Evolutionary conservation across 805 yeast species (phyloP).

Genomic region (Lachancea sp.): DNA sequence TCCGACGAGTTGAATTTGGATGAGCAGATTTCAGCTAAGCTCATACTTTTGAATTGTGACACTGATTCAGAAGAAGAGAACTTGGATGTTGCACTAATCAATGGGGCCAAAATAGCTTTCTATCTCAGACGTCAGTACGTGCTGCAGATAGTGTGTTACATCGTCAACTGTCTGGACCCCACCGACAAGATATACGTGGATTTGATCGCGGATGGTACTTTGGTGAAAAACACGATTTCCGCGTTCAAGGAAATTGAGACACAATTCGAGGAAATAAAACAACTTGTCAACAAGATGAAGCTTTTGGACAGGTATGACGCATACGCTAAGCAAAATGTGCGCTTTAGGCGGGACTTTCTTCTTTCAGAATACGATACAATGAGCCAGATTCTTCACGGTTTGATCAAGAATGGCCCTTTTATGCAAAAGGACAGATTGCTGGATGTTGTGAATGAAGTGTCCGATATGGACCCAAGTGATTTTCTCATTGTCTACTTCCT

Average conservation of each 20-base stretch:
- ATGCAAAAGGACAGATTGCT: slow-evolving; percentile 32
- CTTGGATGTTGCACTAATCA: slow-evolving; percentile 37
- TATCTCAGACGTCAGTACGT: slow-evolving; percentile 66
- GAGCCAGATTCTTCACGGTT: slow-evolving; percentile 56
- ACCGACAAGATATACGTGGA: slow-evolving; percentile 14
- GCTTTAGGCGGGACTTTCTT: slow-evolving; percentile 56
- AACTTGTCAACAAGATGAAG: slow-evolving; percentile 44
- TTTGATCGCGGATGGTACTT: slow-evolving; percentile 14
- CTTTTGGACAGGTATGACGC: slow-evolving; percentile 46
- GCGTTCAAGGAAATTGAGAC: slow-evolving; percentile 56
- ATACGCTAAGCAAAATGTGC: slow-evolving; percentile 42
- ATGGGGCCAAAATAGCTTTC: slow-evolving; percentile 61
- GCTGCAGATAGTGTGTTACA: slow-evolving; percentile 53
- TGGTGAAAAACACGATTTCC: slow-evolving; percentile 41
- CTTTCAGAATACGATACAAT: slow-evolving; percentile 63
- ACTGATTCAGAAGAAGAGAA: slow-evolving; percentile 17
- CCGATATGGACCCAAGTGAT: slow-evolving; percentile 52
- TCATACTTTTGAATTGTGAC: slow-evolving; percentile 40
- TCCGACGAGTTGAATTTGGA: slow-evolving; percentile 68
- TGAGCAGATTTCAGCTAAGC: slow-evolving; percentile 68
- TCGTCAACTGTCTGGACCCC: slow-evolving; percentile 23
- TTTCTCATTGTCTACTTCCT: slow-evolving; percentile 55
- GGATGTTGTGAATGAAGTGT: slow-evolving; percentile 40
- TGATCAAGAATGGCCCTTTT: slow-evolving; percentile 36
- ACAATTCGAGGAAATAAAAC: slow-evolving; percentile 49